These are phyloP conservation scores for Scalesia atractyloides DNA, from an alignment of 129 eudicot species.

Conservation along the genomic window DNA sequence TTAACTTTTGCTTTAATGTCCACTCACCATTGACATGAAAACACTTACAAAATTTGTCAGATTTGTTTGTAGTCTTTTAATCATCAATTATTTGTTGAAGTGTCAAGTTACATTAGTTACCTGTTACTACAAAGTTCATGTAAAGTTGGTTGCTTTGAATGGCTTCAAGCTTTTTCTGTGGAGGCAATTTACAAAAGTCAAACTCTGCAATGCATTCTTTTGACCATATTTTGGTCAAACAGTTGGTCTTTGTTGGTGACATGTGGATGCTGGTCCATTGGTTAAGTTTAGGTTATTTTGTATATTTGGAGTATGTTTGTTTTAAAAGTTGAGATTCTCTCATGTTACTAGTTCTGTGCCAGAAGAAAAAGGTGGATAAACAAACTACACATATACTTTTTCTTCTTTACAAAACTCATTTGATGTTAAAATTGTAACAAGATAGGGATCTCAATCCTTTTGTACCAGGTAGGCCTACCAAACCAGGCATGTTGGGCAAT, in stretches of 20 bases:
- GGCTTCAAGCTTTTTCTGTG: background rate
- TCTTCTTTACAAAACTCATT: background rate
- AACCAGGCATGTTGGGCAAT: too few relatives aligned
- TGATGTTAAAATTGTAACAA: background rate
- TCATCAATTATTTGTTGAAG: background rate
- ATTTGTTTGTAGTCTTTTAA: background rate
- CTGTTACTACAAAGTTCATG: background rate
- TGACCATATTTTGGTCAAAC: conserved; percentile 7
- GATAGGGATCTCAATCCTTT: background rate
- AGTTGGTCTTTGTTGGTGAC: background rate
- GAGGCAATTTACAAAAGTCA: conserved; percentile 9
- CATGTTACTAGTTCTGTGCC: background rate
- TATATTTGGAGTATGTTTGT: background rate
- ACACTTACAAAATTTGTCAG: background rate
- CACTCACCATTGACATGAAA: background rate
- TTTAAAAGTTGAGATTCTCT: background rate
- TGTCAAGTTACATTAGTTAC: background rate
- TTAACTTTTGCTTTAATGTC: background rate
- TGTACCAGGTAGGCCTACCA: too few relatives aligned
- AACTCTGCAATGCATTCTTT: conserved; percentile 14
- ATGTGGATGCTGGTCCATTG: conserved; percentile 1
- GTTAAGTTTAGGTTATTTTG: background rate
- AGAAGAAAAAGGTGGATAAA: background rate
- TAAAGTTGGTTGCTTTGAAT: conserved; percentile 16
- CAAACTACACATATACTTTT: background rate